phyloP scores from a whole-genome alignment of 2,329 filamentous ascomycete species.

The Biscogniauxia marginata region DNA sequence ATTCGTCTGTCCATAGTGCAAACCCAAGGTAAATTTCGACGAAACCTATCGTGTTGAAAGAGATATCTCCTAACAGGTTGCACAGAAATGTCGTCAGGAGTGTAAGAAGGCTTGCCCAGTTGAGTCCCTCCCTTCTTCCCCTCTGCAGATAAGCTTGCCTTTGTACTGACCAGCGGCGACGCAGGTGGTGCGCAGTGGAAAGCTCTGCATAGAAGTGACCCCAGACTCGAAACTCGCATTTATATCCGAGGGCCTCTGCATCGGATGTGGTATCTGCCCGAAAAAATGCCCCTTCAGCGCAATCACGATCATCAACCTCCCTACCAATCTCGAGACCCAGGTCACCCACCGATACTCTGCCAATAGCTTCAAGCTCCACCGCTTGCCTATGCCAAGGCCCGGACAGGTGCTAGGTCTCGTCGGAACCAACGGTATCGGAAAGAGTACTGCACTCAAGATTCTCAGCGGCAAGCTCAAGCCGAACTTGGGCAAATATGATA shows the following conservation, averaged over 20 bases:
- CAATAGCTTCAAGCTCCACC: slow-evolving; percentile 99
- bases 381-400: slow-evolving; percentile 90
- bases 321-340: slow-evolving; percentile 97
- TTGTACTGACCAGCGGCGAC: slow-evolving; percentile 15
- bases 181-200: slow-evolving; percentile 93
- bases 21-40: slow-evolving; percentile 66
- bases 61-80: slow-evolving; percentile 6
- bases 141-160: background rate
- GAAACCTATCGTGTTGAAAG: slow-evolving; percentile 8
- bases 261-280: slow-evolving; percentile 98
- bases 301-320: slow-evolving; percentile 99
- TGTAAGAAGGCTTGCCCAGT: slow-evolving; percentile 88
- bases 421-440: slow-evolving; percentile 99
- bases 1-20: slow-evolving; percentile 59
- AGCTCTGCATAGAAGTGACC: slow-evolving; percentile 93
- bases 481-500: slow-evolving; percentile 90
- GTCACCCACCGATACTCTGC: slow-evolving; percentile 98
- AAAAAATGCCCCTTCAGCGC: slow-evolving; percentile 99
- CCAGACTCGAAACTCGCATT: slow-evolving; percentile 91
- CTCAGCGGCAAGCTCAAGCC: slow-evolving; percentile 98
- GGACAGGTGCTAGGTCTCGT: slow-evolving; percentile 95
- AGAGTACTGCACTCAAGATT: slow-evolving; percentile 99
- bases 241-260: slow-evolving; percentile 93
- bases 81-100: slow-evolving; percentile 94
- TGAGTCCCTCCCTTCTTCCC: background rate